Percentiles rank a stretch among this genome's conserved stretches.
Conservation (phyloP, 139 green algal genomes). For the Asterochloris erici region DNA sequence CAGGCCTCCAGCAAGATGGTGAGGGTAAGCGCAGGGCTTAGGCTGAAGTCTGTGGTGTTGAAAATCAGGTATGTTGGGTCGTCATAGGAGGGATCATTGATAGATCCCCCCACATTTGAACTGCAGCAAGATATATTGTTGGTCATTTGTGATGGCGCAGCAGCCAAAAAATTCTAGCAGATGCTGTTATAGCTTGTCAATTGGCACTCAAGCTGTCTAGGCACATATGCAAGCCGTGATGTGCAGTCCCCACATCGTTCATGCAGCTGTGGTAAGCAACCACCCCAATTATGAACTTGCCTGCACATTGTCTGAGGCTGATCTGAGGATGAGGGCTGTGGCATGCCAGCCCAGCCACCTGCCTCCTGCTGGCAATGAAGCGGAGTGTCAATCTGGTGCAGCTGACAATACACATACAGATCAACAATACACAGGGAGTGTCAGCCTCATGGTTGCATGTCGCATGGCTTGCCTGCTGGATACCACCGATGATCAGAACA, state of each 20-base stretch:
- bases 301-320: not conserved
- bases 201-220: too few relatives aligned
- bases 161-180: too few relatives aligned
- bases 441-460: not conserved
- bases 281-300: too few relatives aligned
- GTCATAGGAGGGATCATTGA: constrained; percentile 6
- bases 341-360: not conserved
- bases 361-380: not conserved
- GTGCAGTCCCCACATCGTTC: too few relatives aligned
- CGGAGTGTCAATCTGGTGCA: not conserved
- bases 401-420: not conserved
- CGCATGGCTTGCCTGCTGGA: not conserved
- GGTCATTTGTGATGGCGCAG: too few relatives aligned
- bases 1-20: constrained; percentile 9
- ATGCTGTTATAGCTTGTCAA: too few relatives aligned
- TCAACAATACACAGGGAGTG: not conserved
- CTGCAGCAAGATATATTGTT: not conserved
- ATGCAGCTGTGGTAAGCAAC: too few relatives aligned
- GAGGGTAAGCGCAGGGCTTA: not conserved
- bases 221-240: too few relatives aligned
- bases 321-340: not conserved
- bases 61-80: constrained; percentile 9
- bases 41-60: not conserved
- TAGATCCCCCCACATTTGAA: constrained; percentile 1
- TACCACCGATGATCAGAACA: constrained; percentile 9